Evolutionary conservation across 352 stramenopile species (phyloP).

Genomic region (Phytophthora sp.): DNA sequence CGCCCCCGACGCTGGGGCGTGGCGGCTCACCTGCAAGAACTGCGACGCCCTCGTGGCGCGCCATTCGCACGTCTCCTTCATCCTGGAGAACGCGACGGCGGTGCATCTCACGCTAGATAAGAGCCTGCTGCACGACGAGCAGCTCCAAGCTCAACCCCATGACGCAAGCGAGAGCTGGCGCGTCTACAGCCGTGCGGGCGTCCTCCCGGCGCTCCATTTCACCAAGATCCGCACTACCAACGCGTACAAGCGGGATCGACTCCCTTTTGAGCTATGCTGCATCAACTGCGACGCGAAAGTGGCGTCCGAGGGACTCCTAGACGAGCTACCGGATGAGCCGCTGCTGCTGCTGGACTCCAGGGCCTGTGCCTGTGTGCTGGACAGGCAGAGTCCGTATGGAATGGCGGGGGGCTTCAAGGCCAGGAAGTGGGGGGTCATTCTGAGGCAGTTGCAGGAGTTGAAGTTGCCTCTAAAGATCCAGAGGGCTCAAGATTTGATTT

Average conservation of each 20-base stretch:
- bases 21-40: conserved; percentile 37
- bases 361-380: conserved; percentile 44
- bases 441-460: conserved; percentile 40
- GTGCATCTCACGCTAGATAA: conserved; percentile 57
- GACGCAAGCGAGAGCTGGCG: conserved; percentile 39
- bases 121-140: conserved; percentile 43
- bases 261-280: conserved; percentile 67
- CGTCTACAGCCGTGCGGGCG: conserved; percentile 35
- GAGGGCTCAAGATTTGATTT: conserved; percentile 31
- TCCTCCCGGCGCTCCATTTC: conserved; percentile 47
- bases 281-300: conserved; percentile 54
- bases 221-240: conserved; percentile 55
- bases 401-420: conserved; percentile 5
- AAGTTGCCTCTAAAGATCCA: conserved; percentile 32
- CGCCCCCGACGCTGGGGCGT: conserved; percentile 23
- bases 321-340: conserved; percentile 41
- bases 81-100: conserved; percentile 54
- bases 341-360: conserved; percentile 63
- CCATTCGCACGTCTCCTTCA: conserved; percentile 52
- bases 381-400: conserved; percentile 14
- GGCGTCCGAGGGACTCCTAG: conserved; percentile 44
- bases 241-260: conserved; percentile 37
- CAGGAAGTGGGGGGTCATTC: conserved; percentile 47
- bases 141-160: conserved; percentile 20
- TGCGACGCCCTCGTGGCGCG: conserved; percentile 40